Conservation (phyloP, 1,284 basidiomycete species). For the Boletellus deceptivus region DNA sequence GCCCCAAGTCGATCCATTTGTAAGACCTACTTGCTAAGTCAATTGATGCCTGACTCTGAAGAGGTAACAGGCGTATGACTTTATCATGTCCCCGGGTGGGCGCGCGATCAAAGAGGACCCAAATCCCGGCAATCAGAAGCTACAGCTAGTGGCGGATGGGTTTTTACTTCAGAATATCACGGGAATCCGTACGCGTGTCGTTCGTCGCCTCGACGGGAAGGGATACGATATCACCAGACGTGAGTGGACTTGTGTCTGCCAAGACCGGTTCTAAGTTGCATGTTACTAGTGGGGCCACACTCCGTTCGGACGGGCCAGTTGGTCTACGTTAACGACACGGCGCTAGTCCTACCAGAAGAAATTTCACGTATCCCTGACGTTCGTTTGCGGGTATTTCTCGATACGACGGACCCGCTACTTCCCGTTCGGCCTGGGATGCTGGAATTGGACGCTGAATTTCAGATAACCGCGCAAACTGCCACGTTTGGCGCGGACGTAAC, state of each 20-base stretch:
- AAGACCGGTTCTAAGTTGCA: conserved; percentile 7
- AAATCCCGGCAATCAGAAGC: conserved; percentile 65
- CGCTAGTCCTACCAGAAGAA: conserved; percentile 43
- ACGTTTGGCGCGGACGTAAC: conserved; percentile 69
- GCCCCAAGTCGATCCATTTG: conserved; percentile 70
- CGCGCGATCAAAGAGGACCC: conserved; percentile 61
- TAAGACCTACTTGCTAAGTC: conserved; percentile 38
- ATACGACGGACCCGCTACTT: conserved; percentile 46
- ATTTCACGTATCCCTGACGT: conserved; percentile 44
- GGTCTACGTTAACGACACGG: conserved; percentile 78
- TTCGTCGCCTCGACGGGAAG: conserved; percentile 76
- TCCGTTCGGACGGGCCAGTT: conserved; percentile 74
- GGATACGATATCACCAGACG: conserved; percentile 84
- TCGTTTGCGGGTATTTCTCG: conserved; percentile 57
- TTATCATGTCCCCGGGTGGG: conserved; percentile 65
- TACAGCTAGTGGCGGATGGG: conserved; percentile 63
- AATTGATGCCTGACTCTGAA: conserved; percentile 7
- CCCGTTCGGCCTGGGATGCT: conserved; percentile 35
- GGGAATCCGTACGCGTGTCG: conserved; percentile 74
- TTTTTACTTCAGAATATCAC: conserved; percentile 74
- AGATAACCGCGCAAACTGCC: conserved; percentile 61
- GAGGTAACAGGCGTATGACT: conserved; percentile 65
- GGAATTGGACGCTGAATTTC: conserved; percentile 43
- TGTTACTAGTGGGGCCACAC: conserved; percentile 72
- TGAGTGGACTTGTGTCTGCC: conserved; percentile 39